Evolutionary conservation across 306 rosid species (phyloP).

Genomic region (Vicia sativa): DNA sequence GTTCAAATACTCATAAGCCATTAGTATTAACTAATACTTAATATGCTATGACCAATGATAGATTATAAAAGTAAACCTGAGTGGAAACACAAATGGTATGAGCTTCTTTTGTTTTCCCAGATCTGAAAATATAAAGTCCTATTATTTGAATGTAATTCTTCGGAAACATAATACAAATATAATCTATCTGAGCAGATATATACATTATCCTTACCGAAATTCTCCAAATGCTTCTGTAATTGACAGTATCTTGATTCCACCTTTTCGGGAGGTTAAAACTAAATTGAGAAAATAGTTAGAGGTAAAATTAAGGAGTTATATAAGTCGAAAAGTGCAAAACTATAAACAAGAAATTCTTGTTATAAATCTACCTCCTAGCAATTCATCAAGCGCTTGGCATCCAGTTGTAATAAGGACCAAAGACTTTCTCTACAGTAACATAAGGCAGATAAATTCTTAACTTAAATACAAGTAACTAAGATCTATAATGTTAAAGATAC

Average conservation of each 20-base stretch:
- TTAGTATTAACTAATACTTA: too few species aligned
- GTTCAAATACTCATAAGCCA: not conserved
- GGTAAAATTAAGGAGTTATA: constrained; percentile 1
- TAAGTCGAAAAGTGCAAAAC: constrained; percentile 11
- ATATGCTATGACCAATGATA: constrained; percentile 17
- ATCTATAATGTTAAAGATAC: not conserved
- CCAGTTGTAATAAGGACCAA: constrained; percentile 88
- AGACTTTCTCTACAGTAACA: constrained; percentile 66
- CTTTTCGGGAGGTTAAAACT: too few species aligned
- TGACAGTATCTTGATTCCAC: constrained; percentile 82
- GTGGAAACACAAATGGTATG: constrained; percentile 96
- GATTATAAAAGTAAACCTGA: constrained; percentile 60
- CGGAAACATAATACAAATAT: constrained; percentile 18
- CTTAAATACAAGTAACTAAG: constrained; percentile 25
- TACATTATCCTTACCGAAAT: constrained; percentile 63
- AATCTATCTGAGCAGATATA: not conserved
- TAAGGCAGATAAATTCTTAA: constrained; percentile 32
- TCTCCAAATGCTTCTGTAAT: constrained; percentile 98
- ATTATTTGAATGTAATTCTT: constrained; percentile 26
- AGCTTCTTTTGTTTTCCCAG: constrained; percentile 95
- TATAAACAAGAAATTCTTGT: constrained; percentile 16
- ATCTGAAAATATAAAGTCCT: constrained; percentile 53
- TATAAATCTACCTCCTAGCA: constrained; percentile 76
- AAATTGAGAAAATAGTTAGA: constrained; percentile 14
- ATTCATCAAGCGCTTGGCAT: constrained; percentile 94